Base-by-base conservation (phyloP, 768 basidiomycete species). In the Tulasnella sp. region DNA sequence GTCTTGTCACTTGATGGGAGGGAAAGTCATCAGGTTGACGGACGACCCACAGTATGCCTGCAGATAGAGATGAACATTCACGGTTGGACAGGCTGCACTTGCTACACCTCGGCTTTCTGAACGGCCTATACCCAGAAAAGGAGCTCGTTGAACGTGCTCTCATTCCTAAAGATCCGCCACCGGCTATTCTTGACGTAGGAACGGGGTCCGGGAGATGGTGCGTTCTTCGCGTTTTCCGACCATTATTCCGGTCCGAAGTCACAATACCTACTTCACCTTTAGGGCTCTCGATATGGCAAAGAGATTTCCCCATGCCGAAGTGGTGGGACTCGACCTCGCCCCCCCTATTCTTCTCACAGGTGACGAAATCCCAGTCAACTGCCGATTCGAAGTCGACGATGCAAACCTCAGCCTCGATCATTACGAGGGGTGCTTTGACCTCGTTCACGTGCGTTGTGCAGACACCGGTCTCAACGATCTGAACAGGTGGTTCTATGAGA, bases 221-320 rank as follows among this genome's bases (percentile, higher is more conserved):
- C 7, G 25, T 29, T n/a, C n/a, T n/a, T n/a, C n/a, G n/a, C n/a
- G n/a, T n/a, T n/a, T n/a, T n/a, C n/a, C n/a, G n/a, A n/a, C n/a
- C n/a, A n/a, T n/a, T 17, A 25, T 42, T 9, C 25, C n/a, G n/a
- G 17, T 37, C 67, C 19, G 31, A 14, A 15, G 15, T 17, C 15
- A 19, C 22, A 22, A 15, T 19, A 36, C n/a, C n/a, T 19, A 36
- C 38, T 6, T 36, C 34, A 17, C 17, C 9, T 34, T 8, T 45
- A 76, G 76, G 74, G 75, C 77, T 29, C 64, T 76, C 12, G 45
- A 76, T 19, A 78, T 78, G 75, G 77, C 75, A 3, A 31, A 58
- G 37, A 39, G 73, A 38, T 78, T 76, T 38, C 69, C 77, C 9
- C 68, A 76, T 54, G 77, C 74, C 14, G 77, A 78, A 17, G 77